Evolutionary conservation across 2,329 filamentous ascomycete genomes (phyloP).

Genomic region (Xylaria hypoxylon): DNA sequence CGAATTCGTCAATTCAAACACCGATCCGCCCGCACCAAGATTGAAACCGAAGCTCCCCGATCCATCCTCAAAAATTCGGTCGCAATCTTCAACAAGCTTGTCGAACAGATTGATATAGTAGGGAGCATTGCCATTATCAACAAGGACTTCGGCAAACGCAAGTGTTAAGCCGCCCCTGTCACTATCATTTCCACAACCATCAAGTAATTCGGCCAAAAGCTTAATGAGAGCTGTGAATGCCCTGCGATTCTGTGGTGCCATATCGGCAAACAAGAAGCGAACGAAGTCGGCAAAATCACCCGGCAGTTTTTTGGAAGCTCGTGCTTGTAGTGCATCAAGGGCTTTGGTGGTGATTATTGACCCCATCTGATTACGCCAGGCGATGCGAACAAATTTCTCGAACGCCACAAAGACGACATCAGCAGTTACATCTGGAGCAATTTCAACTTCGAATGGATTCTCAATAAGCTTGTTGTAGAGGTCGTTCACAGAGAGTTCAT

Average conservation of each 20-base stretch:
- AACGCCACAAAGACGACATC: slow-evolving; percentile 92
- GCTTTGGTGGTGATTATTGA: slow-evolving; percentile 79
- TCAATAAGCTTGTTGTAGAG: slow-evolving; percentile 90
- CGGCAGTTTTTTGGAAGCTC: slow-evolving; percentile 73
- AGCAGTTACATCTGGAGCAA: slow-evolving; percentile 78
- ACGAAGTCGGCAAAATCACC: slow-evolving; percentile 80
- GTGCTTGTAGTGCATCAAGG: slow-evolving; percentile 79
- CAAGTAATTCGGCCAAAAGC: slow-evolving; percentile 85
- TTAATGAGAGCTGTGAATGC: slow-evolving; percentile 88
- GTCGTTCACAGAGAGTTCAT: slow-evolving; percentile 86
- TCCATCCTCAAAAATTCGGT: slow-evolving; percentile 82
- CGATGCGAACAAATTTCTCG: slow-evolving; percentile 89
- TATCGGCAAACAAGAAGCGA: slow-evolving; percentile 71
- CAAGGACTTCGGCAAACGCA: slow-evolving; percentile 88
- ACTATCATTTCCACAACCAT: slow-evolving; percentile 90
- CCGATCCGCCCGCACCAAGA: slow-evolving; percentile 57
- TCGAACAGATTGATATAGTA: slow-evolving; percentile 91
- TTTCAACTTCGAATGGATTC: slow-evolving; percentile 80
- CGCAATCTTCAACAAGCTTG: slow-evolving; percentile 88
- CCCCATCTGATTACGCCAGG: slow-evolving; percentile 90
- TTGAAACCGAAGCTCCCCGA: slow-evolving; percentile 48
- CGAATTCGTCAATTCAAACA: slow-evolving; percentile 70
- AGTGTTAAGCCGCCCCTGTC: slow-evolving; percentile 89
- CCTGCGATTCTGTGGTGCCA: slow-evolving; percentile 77
- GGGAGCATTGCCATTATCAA: slow-evolving; percentile 79